Evolutionary conservation across 805 yeast genomes (phyloP).

Genomic region (Metschnikowia anglica): DNA sequence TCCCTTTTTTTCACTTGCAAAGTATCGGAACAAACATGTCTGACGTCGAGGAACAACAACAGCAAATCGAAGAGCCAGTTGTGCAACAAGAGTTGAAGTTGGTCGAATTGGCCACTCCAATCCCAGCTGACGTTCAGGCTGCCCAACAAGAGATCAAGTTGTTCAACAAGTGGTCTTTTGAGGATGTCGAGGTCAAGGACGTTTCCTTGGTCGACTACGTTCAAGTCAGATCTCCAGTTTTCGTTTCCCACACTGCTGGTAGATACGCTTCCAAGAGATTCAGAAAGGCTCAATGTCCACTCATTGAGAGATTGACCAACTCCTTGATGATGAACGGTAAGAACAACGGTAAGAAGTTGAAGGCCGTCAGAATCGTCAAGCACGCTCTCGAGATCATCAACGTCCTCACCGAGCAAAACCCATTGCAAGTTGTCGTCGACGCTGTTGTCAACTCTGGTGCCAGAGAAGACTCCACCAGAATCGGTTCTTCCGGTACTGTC

Average conservation of each 20-base stretch:
- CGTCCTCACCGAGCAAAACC: conserved; percentile 98
- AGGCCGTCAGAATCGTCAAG: conserved; percentile 99
- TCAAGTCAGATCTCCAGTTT: conserved; percentile 96
- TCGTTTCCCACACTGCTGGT: conserved; percentile 99
- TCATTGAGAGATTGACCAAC: conserved; percentile 99
- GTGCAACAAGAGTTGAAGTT: conserved; percentile 82
- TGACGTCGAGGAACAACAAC: conserved; percentile 70
- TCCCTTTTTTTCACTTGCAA: conserved; percentile 12
- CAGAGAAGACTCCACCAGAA: conserved; percentile 99
- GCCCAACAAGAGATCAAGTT: conserved; percentile 96
- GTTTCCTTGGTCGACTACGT: conserved; percentile 97
- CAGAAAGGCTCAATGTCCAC: conserved; percentile 99
- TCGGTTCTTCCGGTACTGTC: conserved; percentile 99
- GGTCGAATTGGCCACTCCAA: conserved; percentile 88
- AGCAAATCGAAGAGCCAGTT: conserved; percentile 57
- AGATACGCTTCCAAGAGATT: conserved; percentile 99
- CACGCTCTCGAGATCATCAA: conserved; percentile 98
- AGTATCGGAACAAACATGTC: conserved; percentile 55
- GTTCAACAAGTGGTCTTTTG: conserved; percentile 99
- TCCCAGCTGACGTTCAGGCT: conserved; percentile 94
- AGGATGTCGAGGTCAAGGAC: conserved; percentile 96
- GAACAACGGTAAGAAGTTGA: conserved; percentile 99
- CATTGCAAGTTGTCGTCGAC: conserved; percentile 97
- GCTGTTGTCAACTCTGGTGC: conserved; percentile 99
- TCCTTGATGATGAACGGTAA: conserved; percentile 99